Conservation (phyloP, 768 basidiomycete genomes). For the Hericium erinaceus region DNA sequence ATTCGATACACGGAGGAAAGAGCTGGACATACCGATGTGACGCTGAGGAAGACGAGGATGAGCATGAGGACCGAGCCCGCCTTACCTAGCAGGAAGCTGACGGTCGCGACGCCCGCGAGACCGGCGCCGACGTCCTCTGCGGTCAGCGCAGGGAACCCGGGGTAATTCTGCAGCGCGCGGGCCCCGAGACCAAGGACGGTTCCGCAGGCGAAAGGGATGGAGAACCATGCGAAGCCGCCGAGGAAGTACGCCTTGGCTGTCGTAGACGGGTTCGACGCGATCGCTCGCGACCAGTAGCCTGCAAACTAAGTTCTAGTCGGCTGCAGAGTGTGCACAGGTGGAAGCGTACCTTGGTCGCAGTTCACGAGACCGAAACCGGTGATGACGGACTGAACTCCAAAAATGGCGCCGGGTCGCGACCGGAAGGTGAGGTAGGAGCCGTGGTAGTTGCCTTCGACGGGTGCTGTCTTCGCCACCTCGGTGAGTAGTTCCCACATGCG, state of each 20-base stretch:
- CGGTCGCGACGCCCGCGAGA: slow-evolving; percentile 26
- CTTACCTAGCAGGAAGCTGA: slow-evolving; percentile 25
- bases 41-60: slow-evolving; percentile 27
- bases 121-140: slow-evolving; percentile 24
- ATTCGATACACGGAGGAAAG: neutral
- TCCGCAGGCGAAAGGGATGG: slow-evolving; percentile 29
- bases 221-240: slow-evolving; percentile 32
- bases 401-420: slow-evolving; percentile 18
- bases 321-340: neutral
- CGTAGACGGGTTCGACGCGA: slow-evolving; percentile 27
- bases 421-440: slow-evolving; percentile 30
- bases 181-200: slow-evolving; percentile 28
- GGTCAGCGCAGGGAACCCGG: slow-evolving; percentile 21
- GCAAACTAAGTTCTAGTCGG: neutral
- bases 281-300: slow-evolving; percentile 30
- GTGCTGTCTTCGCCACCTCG: slow-evolving; percentile 18
- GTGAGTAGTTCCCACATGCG: slow-evolving; percentile 16
- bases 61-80: slow-evolving; percentile 28
- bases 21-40: slow-evolving; percentile 20
- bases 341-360: slow-evolving; percentile 14
- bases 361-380: slow-evolving; percentile 17
- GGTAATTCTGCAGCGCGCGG: slow-evolving; percentile 18
- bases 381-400: slow-evolving; percentile 17
- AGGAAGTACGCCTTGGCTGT: slow-evolving; percentile 30
- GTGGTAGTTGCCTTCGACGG: slow-evolving; percentile 27